Evolutionary conservation across 495 filamentous ascomycete species (phyloP).

Genomic region (Daldinia concentrica): DNA sequence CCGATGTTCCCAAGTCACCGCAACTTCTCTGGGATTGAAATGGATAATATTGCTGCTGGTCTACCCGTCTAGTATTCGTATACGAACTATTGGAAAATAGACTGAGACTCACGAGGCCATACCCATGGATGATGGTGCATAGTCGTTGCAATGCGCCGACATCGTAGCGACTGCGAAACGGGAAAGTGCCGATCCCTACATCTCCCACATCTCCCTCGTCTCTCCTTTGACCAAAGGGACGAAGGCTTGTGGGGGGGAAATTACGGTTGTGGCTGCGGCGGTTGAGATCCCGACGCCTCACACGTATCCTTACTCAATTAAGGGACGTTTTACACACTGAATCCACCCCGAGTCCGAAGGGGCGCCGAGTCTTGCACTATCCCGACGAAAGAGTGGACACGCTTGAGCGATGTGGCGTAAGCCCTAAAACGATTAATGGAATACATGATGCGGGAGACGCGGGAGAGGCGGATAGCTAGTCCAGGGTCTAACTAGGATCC

Average conservation of each 20-base stretch:
- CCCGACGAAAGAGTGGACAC: slow-evolving; percentile 15
- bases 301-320: slow-evolving; percentile 20
- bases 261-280: slow-evolving; percentile 26
- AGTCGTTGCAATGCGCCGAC: slow-evolving; percentile 18
- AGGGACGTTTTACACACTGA: slow-evolving; percentile 1
- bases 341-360: slow-evolving; percentile 9
- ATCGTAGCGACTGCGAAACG: slow-evolving; percentile 26
- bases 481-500: slow-evolving; percentile 4
- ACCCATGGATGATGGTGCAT: slow-evolving; percentile 1
- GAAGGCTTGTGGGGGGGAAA: slow-evolving; percentile 12
- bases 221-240: slow-evolving; percentile 2
- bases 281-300: slow-evolving; percentile 38
- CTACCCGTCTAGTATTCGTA: slow-evolving; percentile 10
- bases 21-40: slow-evolving; percentile 21
- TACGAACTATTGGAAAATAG: slow-evolving; percentile 36
- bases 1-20: slow-evolving; percentile 18
- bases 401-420: slow-evolving; percentile 26
- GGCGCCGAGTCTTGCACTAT: slow-evolving; percentile 21
- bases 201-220: not conserved
- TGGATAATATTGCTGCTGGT: slow-evolving; percentile 18
- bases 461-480: not conserved
- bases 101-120: slow-evolving; percentile 13
- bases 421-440: slow-evolving; percentile 20
- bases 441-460: slow-evolving; percentile 19
- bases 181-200: slow-evolving; percentile 19